phyloP scores from a whole-genome alignment of 768 basidiomycete species.

The Naematelia encephala region DNA sequence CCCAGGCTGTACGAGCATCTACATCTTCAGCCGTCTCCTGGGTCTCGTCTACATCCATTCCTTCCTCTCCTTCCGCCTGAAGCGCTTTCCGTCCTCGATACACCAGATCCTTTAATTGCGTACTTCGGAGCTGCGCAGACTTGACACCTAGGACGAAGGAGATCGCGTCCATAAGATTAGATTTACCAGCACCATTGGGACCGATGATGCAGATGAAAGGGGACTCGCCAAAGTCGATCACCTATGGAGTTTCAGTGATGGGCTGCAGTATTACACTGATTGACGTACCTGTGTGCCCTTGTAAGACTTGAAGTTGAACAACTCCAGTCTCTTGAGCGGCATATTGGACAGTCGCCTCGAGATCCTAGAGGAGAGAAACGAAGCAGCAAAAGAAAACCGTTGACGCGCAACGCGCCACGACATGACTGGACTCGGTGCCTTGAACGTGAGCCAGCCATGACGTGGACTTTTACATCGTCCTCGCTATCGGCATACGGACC shows the following conservation, averaged over 20 bases:
- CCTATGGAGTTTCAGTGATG: slow-evolving; percentile 51
- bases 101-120: slow-evolving; percentile 90
- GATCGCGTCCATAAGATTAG: slow-evolving; percentile 99
- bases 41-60: slow-evolving; percentile 44
- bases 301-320: slow-evolving; percentile 97
- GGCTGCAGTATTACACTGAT: slow-evolving; percentile 47
- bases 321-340: slow-evolving; percentile 60
- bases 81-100: slow-evolving; percentile 71
- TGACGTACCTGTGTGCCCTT: slow-evolving; percentile 55
- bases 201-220: slow-evolving; percentile 94
- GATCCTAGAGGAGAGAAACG: too few species aligned
- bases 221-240: slow-evolving; percentile 50
- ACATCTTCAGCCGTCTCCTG: slow-evolving; percentile 58
- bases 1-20: slow-evolving; percentile 90
- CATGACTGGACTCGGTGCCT: neutral
- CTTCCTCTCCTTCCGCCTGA: slow-evolving; percentile 36
- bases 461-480: neutral
- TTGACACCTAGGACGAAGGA: slow-evolving; percentile 97
- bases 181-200: slow-evolving; percentile 98
- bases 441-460: neutral
- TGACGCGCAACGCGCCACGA: too few species aligned
- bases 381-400: too few species aligned
- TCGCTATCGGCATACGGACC: neutral
- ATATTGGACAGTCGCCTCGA: slow-evolving; percentile 26
- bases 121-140: slow-evolving; percentile 85